Conservation (phyloP, 345 rosid genomes). For the Corymbia maculata region DNA sequence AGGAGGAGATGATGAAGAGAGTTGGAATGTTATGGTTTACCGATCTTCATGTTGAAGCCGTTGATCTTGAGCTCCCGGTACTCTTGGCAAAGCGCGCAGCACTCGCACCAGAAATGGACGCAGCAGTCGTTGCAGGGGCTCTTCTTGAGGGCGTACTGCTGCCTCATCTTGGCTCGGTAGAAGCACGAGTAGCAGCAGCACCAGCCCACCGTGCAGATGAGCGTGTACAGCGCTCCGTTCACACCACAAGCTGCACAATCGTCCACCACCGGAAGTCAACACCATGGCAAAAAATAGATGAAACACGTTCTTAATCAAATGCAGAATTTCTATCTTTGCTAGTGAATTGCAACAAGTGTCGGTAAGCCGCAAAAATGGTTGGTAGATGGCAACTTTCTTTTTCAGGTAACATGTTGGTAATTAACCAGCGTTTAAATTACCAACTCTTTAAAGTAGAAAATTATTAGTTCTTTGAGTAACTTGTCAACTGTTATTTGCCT, state of each 20-base stretch:
- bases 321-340: background rate
- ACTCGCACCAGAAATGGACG: background rate
- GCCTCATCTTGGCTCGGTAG: constrained; percentile 29
- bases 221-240: constrained; percentile 22
- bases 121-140: background rate
- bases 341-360: background rate
- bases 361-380: background rate
- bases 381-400: background rate
- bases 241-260: constrained; percentile 23
- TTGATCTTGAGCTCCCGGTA: background rate
- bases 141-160: constrained; percentile 7
- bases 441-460: too few species aligned
- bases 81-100: background rate
- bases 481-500: background rate
- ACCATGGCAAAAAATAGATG: background rate
- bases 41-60: background rate
- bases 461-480: background rate
- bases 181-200: constrained; percentile 29
- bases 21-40: background rate
- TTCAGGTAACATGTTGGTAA: background rate
- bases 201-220: constrained; percentile 11
- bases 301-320: background rate
- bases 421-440: too few species aligned
- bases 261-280: background rate
- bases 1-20: background rate